Evolutionary conservation across 2,329 filamentous ascomycete species (phyloP), one percentile per base, ranked within the genome.

Genomic region (Xylariaceae sp.): DNA sequence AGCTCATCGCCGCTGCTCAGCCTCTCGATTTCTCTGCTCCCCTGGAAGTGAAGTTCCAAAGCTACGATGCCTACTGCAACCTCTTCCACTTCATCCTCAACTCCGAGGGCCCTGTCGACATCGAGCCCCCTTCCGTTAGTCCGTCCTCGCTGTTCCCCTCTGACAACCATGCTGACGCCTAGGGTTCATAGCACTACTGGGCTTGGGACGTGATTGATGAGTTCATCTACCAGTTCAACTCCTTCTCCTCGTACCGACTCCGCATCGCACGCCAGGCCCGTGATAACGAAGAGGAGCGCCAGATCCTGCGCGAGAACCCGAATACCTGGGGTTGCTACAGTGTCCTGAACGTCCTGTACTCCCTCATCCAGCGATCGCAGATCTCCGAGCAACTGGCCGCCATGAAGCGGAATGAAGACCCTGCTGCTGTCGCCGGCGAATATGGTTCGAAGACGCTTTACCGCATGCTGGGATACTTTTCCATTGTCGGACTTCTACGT

Each of bases 141-240:
- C 62, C 44, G 48, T 51, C 49, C 15, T 9, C 51, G 10, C 34
- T 51, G 23, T 53, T 6, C 17, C 45, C 17, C n/a, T 42, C 15
- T 17, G 30, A 10, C 15, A 11, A 49, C 11, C 51, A 67, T 69
- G 18, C 56, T 68, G 48, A 72, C 70, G 53, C 47, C 57, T 42
- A 39, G 47, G 3, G 30, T 51, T 74, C 96, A 50, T 74, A 97
- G 91, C 95, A 96, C 80, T 97, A 93, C 81, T 99, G 94, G 94
- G 94, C 94, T 48, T 99, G 94, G 94, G 94, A 99, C 76, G 93
- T 97, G 68, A 97, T 99, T 78, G 94, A 99, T 77, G 94, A 99
- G 78, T 99, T 99, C 81, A 97, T 99, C 79, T 99, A 99, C 82
- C 94, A 99, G 77, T 99, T 99, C 83, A 97, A 99, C 83, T 95